Evolutionary conservation across 1,284 basidiomycete species (phyloP).

Genomic region (Trametes versicolor): DNA sequence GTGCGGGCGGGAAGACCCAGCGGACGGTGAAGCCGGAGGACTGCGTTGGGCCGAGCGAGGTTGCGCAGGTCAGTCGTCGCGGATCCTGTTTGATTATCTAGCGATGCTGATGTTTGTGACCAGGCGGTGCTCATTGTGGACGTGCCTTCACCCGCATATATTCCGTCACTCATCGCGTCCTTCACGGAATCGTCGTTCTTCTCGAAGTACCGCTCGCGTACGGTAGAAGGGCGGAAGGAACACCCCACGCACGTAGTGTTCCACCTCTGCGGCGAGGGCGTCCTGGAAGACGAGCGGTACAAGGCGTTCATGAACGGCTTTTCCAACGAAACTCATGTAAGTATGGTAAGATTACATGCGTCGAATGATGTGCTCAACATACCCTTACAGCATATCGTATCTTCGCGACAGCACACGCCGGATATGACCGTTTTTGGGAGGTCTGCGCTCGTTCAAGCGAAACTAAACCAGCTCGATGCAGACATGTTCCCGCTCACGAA

Average conservation of each 20-base stretch:
- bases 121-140: constrained; percentile 71
- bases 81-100: background rate
- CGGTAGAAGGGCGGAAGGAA: constrained; percentile 52
- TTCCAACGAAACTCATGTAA: constrained; percentile 40
- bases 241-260: constrained; percentile 66
- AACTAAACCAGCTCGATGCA: constrained; percentile 77
- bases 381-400: constrained; percentile 28
- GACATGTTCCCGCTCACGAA: constrained; percentile 80
- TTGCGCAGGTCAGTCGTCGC: constrained; percentile 53
- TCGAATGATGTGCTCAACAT: background rate
- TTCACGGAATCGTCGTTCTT: constrained; percentile 64
- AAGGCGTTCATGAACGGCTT: constrained; percentile 71
- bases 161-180: constrained; percentile 64
- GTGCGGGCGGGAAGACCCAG: constrained; percentile 49
- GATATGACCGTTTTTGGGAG: constrained; percentile 83
- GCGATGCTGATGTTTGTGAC: background rate
- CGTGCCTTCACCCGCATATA: constrained; percentile 67
- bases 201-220: constrained; percentile 55
- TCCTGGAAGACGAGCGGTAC: constrained; percentile 77
- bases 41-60: constrained; percentile 60
- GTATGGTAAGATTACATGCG: constrained; percentile 4
- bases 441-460: constrained; percentile 76
- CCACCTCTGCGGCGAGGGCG: constrained; percentile 74
- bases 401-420: constrained; percentile 62
- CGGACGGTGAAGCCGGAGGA: constrained; percentile 68